Evolutionary conservation across 1,284 basidiomycete genomes (phyloP), one percentile per base, ranked within the genome.

Genomic region (Takashimella tepidaria): DNA sequence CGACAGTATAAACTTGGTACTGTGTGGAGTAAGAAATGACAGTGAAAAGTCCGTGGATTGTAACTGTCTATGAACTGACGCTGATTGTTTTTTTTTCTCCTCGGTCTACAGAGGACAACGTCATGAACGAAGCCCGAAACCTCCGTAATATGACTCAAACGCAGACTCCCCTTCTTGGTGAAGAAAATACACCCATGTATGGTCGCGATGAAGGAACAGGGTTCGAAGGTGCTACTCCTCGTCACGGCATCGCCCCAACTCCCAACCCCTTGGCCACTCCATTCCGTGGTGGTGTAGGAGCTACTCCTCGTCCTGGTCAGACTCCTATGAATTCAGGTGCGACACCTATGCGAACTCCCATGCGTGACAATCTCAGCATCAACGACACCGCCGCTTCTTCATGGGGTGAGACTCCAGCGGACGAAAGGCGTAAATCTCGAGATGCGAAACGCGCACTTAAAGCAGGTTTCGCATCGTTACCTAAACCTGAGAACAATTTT

Each of bases 401-500:
- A 25, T 74, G 73, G 59, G 83, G 82, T 3, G 81, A 83, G 62
- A 95, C 88, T 6, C 92, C 88, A 2, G 83, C 84, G 25, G 87
- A 88, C 52, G 82, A 86, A 54, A 83, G 84, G 11, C 74, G 84
- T 45, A 83, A 84, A 16, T 72, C 76, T 19, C 81, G 80, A 53
- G 83, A 85, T 41, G 80, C 82, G 11, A 87, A 88, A 68, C 81
- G 84, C 43, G 83, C 87, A 2, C 80, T 98, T 49, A 82, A 86
- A 63, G 82, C 85, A 19, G 89, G 88, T 1, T 96, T 99, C 73
- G 82, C 82, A 70, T 85, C 78, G 57, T 79, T 99, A 16, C 96
- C 96, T 0, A 86, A 85, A 61, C 93, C 96, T 0, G 92, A 97
- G 78, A 98, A 98, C 73, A 95, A 98, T 75, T 98, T 98, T 67